Evolutionary conservation across 148 eudicot species (phyloP).

Genomic region (Beta vulgaris): DNA sequence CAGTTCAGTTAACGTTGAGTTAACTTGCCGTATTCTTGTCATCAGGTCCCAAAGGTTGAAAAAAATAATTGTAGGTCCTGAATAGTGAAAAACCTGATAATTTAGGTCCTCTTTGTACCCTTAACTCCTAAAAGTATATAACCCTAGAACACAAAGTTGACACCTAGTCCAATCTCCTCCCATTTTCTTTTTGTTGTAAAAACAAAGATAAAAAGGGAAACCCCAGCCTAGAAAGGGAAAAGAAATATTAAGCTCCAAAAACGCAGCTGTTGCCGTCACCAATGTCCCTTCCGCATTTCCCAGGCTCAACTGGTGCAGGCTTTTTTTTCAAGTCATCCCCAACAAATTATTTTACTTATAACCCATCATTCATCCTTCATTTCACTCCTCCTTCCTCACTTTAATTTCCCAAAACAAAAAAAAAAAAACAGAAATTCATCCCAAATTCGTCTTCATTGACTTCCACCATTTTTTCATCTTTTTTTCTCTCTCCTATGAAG

Average conservation of each 20-base stretch:
- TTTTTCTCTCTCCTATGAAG: conserved; percentile 3
- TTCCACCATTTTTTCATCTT: neutral
- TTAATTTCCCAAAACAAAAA: neutral
- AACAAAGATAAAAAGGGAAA: neutral
- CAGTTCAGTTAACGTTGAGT: no score
- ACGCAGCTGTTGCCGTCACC: conserved; percentile 33
- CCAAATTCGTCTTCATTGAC: neutral
- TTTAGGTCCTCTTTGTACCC: no score
- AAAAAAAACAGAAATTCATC: neutral
- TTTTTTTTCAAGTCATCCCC: neutral
- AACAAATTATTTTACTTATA: neutral
- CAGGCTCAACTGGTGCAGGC: conserved; percentile 44
- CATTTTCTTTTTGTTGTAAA: neutral
- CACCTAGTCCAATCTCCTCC: neutral
- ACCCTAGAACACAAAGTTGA: no score
- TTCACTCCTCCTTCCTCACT: neutral
- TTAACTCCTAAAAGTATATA: no score
- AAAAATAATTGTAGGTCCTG: no score
- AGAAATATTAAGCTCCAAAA: conserved; percentile 12
- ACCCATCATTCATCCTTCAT: neutral
- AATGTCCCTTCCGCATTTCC: neutral
- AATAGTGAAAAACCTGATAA: no score
- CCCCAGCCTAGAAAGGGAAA: neutral
- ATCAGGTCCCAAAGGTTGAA: no score
- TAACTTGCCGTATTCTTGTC: no score